Base-by-base conservation (phyloP, 2,329 filamentous ascomycete species). In the Alternaria sp. region DNA sequence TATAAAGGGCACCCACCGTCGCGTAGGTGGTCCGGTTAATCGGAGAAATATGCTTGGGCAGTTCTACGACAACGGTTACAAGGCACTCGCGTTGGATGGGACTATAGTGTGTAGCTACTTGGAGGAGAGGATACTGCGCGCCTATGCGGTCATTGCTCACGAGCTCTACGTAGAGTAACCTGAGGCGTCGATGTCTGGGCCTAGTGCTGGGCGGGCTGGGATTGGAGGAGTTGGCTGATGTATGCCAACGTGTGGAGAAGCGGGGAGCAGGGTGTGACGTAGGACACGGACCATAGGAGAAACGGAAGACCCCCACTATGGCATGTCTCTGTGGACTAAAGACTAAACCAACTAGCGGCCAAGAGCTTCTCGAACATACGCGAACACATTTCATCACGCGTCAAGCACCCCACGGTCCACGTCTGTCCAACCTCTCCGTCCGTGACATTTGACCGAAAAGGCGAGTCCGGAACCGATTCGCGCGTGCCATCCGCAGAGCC, bases 401-500 rank as follows among this genome's bases (percentile, higher is more conserved):
- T 53, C 56, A 20, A 47, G 26, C 44, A 32, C 32, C 43, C 43
- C 34, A 41, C 47, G 11, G 32, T 12, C 32, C 12, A 36, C 32
- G 24, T 42, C 22, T 32, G 44, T 36, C 42, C 44, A 28, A 36
- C 46, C 51, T 8, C 32, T 18, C 34, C 28, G 56, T 22, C 42
- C 48, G 44, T 55, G 55, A 48, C 42, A 32, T 48, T 48, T 22
- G 52, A 39, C 52, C 52, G 42, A 54, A 44, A 57, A 7, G 46
- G 46, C 46, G 32, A 49, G 46, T 24, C 30, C 46, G 30, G 46
- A 63, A 41, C 22, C 43, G 51, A 51, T 44, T 63, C 59, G 61
- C 64, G 61, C 65, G 63, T 70, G 71, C 65, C 65, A 59, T 71
- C 73, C 70, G 69, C 72, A 74, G 72, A 74, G 72, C 73, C 73